Evolutionary conservation across 768 basidiomycete species (phyloP), one percentile per base, ranked within the genome.

Genomic region (Cyclocybe cylindracea): DNA sequence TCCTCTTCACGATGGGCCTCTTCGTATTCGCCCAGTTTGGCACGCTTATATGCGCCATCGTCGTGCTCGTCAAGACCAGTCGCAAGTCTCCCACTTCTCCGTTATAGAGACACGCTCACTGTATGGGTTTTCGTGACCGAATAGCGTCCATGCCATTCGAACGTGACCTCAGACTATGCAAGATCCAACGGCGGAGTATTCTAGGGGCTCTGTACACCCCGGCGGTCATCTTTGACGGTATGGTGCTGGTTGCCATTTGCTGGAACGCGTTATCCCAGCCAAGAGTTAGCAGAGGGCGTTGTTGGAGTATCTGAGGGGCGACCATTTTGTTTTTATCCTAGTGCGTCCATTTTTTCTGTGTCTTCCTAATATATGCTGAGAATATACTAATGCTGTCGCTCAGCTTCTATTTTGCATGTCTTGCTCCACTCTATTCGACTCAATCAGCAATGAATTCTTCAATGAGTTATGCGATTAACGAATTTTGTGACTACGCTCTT

Each of bases 11-110:
- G 1, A 46, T 74, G 3, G 14, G 37, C 10, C 55, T 67, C 31
- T 75, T 65, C 24, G 13, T 69, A n/a, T 6, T 61, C 3, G 71
- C 69, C 0, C 70, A 74, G 32, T 46, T 63, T 5, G 40, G 58
- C 0, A 39, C 64, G 29, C 32, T 73, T 10, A 43, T 56, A 3
- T 58, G 58, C 7, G 58, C 58, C 1, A 55, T 62, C n/a, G 61
- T 65, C 13, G 61, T 71, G 5, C 56, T 65, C 8, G 44, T 63
- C 29, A 49, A 55, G 4, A 54, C 68, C 49, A 59, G 60, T 2
- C 63, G 73, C 74, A 38, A 43, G 53, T 48, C 14, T n/a, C n/a
- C n/a, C n/a, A n/a, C n/a, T n/a, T n/a, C n/a, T n/a, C n/a, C n/a
- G n/a, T n/a, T n/a, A n/a, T n/a, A n/a, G n/a, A n/a, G n/a, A n/a